Evolutionary conservation across 257 asterid species (phyloP).

Genomic region (Paraleonurus japonicus): DNA sequence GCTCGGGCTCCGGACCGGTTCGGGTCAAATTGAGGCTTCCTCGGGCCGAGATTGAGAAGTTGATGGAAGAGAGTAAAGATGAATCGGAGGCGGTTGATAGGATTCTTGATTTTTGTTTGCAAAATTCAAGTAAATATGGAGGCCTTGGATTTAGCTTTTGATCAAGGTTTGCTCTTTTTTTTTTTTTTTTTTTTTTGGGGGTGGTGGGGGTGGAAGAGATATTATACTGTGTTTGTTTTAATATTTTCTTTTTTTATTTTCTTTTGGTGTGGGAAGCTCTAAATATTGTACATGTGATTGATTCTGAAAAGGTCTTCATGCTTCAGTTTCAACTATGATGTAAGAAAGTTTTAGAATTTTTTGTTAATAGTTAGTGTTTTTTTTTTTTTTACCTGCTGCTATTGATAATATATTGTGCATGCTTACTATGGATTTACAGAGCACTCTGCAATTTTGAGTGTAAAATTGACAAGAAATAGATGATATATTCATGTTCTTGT

Average conservation of each 20-base stretch:
- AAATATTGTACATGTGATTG: background rate
- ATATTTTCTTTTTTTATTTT: background rate
- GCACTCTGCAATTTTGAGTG: background rate
- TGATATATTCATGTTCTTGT: background rate
- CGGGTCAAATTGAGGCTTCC: conserved; percentile 71
- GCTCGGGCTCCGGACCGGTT: conserved; percentile 35
- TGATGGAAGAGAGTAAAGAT: conserved; percentile 53
- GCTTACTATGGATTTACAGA: background rate
- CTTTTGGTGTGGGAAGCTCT: background rate
- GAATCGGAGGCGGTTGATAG: conserved; percentile 50
- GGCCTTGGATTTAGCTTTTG: background rate
- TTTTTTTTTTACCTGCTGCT: background rate
- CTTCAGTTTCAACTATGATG: too few species aligned
- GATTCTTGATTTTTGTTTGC: conserved; percentile 55
- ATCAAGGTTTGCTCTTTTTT: too few species aligned
- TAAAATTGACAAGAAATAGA: background rate
- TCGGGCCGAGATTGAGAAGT: conserved; percentile 41
- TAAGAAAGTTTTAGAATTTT: background rate
- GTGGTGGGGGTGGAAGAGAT: too few species aligned
- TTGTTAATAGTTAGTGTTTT: background rate
- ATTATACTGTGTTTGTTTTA: background rate
- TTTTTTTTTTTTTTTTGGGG: too few species aligned
- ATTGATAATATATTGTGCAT: too few species aligned
- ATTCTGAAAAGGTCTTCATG: background rate
- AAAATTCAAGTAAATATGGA: conserved; percentile 18